These are phyloP conservation scores for Lithocarpus polystachyus DNA, from an alignment of 306 rosid genomes.

Conservation along the genomic window DNA sequence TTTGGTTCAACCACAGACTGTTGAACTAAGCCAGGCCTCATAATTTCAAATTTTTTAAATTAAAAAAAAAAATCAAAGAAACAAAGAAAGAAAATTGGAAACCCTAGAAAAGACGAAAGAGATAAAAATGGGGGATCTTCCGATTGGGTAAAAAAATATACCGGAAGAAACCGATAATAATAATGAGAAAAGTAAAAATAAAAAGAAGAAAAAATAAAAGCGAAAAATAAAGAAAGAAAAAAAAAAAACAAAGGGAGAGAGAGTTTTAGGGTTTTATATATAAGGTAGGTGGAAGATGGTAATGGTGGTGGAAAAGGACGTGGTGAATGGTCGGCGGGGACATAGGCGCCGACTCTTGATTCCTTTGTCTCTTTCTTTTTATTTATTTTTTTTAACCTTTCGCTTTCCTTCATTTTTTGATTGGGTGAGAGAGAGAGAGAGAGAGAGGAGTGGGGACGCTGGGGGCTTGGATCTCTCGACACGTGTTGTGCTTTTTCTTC, in stretches of 20 bases:
- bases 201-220: neutral
- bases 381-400: neutral
- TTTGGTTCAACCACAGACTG: slow-evolving; percentile 45
- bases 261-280: slow-evolving; percentile 17
- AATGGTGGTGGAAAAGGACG: slow-evolving; percentile 42
- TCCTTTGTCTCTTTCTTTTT: slow-evolving; percentile 23
- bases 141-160: slow-evolving; percentile 38
- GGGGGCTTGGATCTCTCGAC: neutral
- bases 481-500: slow-evolving; percentile 1
- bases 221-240: neutral
- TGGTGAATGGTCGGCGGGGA: slow-evolving; percentile 79
- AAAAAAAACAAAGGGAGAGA: neutral
- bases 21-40: slow-evolving; percentile 44
- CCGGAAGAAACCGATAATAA: slow-evolving; percentile 47
- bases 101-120: neutral
- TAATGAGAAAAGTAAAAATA: neutral
- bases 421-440: neutral
- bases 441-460: neutral
- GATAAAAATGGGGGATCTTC: slow-evolving; percentile 32
- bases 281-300: neutral
- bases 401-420: neutral
- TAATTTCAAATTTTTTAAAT: slow-evolving; percentile 5
- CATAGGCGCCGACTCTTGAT: slow-evolving; percentile 70
- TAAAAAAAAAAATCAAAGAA: neutral
- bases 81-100: neutral